Base-by-base conservation (phyloP, 176 grass and related monocot genomes). In the Lolium rigidum region DNA sequence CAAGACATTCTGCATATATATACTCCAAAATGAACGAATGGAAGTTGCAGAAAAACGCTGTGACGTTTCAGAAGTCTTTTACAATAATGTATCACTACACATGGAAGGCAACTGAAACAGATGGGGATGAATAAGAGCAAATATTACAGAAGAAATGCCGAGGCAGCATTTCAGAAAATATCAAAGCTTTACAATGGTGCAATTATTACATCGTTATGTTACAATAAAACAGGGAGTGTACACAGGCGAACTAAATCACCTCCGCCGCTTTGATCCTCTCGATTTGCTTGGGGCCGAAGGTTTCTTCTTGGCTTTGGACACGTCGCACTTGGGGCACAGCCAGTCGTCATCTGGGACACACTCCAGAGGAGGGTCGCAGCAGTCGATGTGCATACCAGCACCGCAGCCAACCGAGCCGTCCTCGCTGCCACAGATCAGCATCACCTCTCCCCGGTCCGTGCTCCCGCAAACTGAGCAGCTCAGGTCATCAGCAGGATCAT, bases 381-480 rank as follows among this genome's bases (percentile, higher is more conserved):
- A 98, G 59, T 98, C 82, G 3, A 95, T 98, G 86, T 95, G 96
- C 71, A 75, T 91, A 1, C 96, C 96, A 9, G 86, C 49, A 15
- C 96, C 96, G 49, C 93, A 98, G 37, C 93, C 96, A 0, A 48
- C 41, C 1, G 21, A 41, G 1, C 93, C 92, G 8, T 57, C 77
- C 80, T 98, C 92, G 74, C 86, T 89, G 28, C 96, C 92, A 0
- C 96, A 98, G 56, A 98, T 90, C 47, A 98, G 87, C 96, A 95
- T 95, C 56, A 98, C 89, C 28, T 94, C 96, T 3, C 22, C 93
- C 25, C 96, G 84, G 17, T 94, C 93, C 6, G 74, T 73, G 41
- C 57, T 44, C 4, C 86, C 82, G 56, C 96, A 98, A 12, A 60
- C 86, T 2, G 86, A 68, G 67, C 96, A 98, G 11, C 70, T 80